Evolutionary conservation across 2,329 filamentous ascomycete genomes (phyloP).

Genomic region (Fusarium cicatricum): DNA sequence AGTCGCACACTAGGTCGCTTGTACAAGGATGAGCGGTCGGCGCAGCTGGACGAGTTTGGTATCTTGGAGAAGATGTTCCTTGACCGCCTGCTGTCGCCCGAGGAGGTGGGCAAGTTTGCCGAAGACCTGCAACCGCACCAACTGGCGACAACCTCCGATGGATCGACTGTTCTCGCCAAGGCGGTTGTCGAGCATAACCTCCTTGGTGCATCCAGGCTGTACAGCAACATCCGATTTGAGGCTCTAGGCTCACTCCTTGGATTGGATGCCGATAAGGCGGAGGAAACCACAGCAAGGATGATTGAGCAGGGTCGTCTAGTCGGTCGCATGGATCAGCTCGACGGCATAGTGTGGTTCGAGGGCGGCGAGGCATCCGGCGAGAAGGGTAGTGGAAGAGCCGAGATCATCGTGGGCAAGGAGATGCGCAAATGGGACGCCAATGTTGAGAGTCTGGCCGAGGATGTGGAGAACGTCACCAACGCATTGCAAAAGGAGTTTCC

Average conservation of each 20-base stretch:
- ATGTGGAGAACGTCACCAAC: conserved; percentile 87
- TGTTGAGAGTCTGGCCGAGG: conserved; percentile 85
- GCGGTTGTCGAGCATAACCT: conserved; percentile 97
- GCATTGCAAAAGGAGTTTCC: conserved; percentile 84
- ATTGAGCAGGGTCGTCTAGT: conserved; percentile 91
- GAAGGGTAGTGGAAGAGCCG: conserved; percentile 72
- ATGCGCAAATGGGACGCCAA: conserved; percentile 89
- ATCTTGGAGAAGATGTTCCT: conserved; percentile 99
- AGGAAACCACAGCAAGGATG: conserved; percentile 93
- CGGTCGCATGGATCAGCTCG: conserved; percentile 94
- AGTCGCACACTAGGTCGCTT: conserved; percentile 81
- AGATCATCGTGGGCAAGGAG: conserved; percentile 71
- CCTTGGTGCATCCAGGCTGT: conserved; percentile 81
- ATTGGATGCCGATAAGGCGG: conserved; percentile 80
- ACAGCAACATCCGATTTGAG: conserved; percentile 79
- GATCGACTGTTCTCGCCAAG: conserved; percentile 89
- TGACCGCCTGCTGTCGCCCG: conserved; percentile 79
- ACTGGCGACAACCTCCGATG: conserved; percentile 87
- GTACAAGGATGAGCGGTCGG: conserved; percentile 91
- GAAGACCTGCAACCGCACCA: conserved; percentile 85
- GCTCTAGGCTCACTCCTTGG: conserved; percentile 81
- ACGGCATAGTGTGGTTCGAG: conserved; percentile 87
- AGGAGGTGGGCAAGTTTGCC: conserved; percentile 89
- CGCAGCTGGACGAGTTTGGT: conserved; percentile 77
- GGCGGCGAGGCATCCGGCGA: conserved; percentile 73